A percentile compares a stretch with the other conserved stretches of the same genome.
phyloP scores from a whole-genome alignment of 768 basidiomycete species.

The Kwoniella mangroviensis region DNA sequence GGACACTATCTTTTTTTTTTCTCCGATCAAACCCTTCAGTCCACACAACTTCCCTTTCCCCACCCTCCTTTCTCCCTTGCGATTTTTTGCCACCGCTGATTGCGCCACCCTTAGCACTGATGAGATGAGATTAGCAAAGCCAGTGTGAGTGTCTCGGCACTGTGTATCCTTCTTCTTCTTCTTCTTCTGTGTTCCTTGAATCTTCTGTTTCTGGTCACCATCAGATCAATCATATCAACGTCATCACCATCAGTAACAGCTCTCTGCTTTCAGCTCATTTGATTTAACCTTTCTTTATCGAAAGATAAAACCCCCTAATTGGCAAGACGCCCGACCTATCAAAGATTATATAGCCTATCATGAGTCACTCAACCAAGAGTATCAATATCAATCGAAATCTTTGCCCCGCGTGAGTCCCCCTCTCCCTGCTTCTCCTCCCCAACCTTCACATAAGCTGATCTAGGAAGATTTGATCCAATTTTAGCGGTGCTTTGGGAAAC shows the following conservation, averaged over 20 bases:
- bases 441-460: neutral
- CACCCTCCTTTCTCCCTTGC: neutral
- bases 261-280: too few species aligned
- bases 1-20: slow-evolving; percentile 25
- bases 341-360: slow-evolving; percentile 19
- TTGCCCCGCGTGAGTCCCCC: slow-evolving; percentile 46
- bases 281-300: neutral
- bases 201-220: neutral
- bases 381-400: slow-evolving; percentile 42
- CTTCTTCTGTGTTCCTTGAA: neutral
- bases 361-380: slow-evolving; percentile 15
- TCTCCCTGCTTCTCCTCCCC: neutral
- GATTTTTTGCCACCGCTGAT: neutral
- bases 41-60: neutral
- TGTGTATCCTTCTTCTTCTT: neutral
- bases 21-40: neutral
- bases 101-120: neutral
- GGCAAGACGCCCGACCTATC: slow-evolving; percentile 26
- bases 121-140: neutral
- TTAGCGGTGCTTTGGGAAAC: slow-evolving; percentile 46
- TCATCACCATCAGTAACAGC: slow-evolving; percentile 1
- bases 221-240: neutral
- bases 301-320: slow-evolving; percentile 3
- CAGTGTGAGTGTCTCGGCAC: neutral
- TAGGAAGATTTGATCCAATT: neutral